phyloP scores from a whole-genome alignment of 208 protist genomes.

The Trypanosoma avium region DNA sequence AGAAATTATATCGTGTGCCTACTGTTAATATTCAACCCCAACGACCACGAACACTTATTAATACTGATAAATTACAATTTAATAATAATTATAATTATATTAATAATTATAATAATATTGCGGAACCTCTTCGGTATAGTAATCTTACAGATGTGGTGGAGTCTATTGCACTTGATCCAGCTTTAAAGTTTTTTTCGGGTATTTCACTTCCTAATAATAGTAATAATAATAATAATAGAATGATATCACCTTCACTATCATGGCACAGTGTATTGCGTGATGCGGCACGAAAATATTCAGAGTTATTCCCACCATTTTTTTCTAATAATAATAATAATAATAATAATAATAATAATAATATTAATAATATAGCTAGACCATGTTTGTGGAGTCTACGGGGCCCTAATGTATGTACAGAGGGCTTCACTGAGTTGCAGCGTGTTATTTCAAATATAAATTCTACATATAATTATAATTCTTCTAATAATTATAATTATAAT shows the following conservation, averaged over 20 bases:
- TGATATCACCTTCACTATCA: neutral
- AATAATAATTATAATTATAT: neutral
- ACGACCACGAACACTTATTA: neutral
- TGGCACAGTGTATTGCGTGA: conserved; percentile 32
- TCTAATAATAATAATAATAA: neutral
- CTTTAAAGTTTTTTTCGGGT: conserved; percentile 74
- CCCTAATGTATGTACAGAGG: conserved; percentile 28
- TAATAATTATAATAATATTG: neutral
- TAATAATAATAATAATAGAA: neutral
- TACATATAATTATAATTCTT: too few species aligned
- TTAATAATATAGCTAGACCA: neutral
- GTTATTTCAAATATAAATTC: conserved; percentile 33
- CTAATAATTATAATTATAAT: too few species aligned
- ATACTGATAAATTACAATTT: neutral
- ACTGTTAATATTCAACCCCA: neutral
- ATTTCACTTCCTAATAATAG: conserved; percentile 16
- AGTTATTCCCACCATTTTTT: conserved; percentile 29
- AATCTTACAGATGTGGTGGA: conserved; percentile 51
- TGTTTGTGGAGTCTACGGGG: conserved; percentile 71
- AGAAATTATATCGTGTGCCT: conserved; percentile 44
- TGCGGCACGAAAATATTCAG: conserved; percentile 25
- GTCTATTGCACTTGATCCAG: conserved; percentile 57
- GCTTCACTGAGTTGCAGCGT: conserved; percentile 50
- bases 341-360: neutral
- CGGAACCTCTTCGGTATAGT: conserved; percentile 28